These are phyloP conservation scores for Berberis vulgaris DNA, from an alignment of 164 flowering plant genomes.

Conservation along the genomic window DNA sequence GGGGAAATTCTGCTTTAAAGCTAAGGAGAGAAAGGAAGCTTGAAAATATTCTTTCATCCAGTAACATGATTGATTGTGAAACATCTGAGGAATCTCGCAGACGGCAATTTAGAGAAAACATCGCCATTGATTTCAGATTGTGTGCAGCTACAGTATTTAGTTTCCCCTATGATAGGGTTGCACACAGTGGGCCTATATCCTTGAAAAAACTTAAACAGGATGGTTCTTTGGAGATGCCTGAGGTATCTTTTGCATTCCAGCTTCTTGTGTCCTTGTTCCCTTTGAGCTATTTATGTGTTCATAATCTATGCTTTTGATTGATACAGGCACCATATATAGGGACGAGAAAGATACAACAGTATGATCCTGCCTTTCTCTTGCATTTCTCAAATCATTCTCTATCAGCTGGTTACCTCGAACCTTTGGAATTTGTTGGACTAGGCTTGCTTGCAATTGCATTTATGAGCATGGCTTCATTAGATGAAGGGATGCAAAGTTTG, in stretches of 20 bases:
- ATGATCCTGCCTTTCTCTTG: constrained; percentile 85
- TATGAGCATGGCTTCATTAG: constrained; percentile 71
- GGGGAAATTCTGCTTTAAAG: constrained; percentile 69
- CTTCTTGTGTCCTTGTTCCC: not conserved
- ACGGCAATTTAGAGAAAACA: constrained; percentile 64
- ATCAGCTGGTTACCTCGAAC: constrained; percentile 58
- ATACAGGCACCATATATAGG: constrained; percentile 29
- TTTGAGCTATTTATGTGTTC: not conserved
- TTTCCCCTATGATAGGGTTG: constrained; percentile 54
- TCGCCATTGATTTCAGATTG: constrained; percentile 56
- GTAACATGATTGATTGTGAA: constrained; percentile 22
- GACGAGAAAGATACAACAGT: constrained; percentile 26
- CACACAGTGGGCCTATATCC: constrained; percentile 12
- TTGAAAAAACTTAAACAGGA: constrained; percentile 20
- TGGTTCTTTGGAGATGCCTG: constrained; percentile 7
- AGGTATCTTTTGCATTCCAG: constrained; percentile 27
- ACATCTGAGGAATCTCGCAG: constrained; percentile 36
- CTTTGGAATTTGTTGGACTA: constrained; percentile 67
- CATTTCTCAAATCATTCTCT: constrained; percentile 63
- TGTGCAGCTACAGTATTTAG: constrained; percentile 49
- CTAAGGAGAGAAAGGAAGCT: constrained; percentile 33
- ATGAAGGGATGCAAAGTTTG: constrained; percentile 62
- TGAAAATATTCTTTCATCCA: constrained; percentile 26
- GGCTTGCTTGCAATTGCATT: constrained; percentile 85
- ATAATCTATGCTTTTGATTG: constrained; percentile 7